These are phyloP conservation scores for Paraphysoderma sedebokerense DNA, from an alignment of 371 early-diverging fungal genomes.

Conservation along the genomic window DNA sequence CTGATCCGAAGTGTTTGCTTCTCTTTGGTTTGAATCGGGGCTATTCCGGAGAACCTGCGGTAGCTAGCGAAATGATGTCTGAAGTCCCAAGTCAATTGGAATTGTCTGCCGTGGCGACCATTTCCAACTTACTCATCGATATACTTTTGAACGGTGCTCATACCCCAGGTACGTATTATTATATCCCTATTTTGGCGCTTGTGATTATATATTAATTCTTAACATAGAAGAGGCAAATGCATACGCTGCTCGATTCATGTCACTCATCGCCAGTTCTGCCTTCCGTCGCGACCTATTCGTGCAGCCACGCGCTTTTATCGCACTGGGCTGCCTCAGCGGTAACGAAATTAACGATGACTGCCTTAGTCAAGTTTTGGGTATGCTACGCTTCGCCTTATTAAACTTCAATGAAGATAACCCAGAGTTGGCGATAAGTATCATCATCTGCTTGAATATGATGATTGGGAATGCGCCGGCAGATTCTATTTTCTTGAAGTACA, in stretches of 20 bases:
- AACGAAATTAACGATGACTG: conserved; percentile 65
- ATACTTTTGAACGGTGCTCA: conserved; percentile 59
- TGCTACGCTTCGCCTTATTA: conserved; percentile 63
- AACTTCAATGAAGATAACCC: conserved; percentile 65
- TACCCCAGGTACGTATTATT: conserved; percentile 30
- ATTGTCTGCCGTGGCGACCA: conserved; percentile 53
- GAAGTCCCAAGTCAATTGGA: conserved; percentile 53
- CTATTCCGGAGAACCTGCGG: conserved; percentile 47
- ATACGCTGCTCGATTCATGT: conserved; percentile 83
- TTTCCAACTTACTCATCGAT: conserved; percentile 60
- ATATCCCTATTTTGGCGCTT: background rate
- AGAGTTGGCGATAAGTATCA: conserved; percentile 58
- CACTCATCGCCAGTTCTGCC: conserved; percentile 70
- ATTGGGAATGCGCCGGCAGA: conserved; percentile 61
- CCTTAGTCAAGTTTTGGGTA: conserved; percentile 48
- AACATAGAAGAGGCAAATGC: conserved; percentile 43
- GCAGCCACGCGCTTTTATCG: conserved; percentile 85
- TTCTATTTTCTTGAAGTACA: conserved; percentile 51
- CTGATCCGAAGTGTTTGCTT: conserved; percentile 55
- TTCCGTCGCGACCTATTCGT: conserved; percentile 86
- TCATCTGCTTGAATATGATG: conserved; percentile 75
- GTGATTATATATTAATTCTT: background rate
- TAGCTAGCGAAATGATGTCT: conserved; percentile 35
- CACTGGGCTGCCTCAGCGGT: conserved; percentile 69
- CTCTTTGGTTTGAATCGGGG: conserved; percentile 62